A percentile compares a stretch with the other conserved stretches of the same genome.
Conservation (phyloP, 192 early-diverging fungal species). For the Linnemannia zychae region DNA sequence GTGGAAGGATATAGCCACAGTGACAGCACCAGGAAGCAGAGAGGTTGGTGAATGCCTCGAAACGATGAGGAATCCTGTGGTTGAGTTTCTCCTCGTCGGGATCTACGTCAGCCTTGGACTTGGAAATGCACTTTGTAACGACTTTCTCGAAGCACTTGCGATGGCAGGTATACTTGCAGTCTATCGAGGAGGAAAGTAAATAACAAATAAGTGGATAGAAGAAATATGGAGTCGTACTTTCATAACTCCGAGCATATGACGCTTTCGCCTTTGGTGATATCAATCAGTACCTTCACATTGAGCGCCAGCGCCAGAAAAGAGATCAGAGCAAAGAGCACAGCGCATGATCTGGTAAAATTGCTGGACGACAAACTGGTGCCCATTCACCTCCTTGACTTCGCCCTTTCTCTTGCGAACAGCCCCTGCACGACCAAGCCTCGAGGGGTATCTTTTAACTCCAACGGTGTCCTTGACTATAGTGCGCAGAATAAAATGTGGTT, state of each 20-base stretch:
- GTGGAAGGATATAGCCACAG: constrained; percentile 95
- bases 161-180: constrained; percentile 96
- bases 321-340: constrained; percentile 96
- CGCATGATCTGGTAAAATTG: constrained; percentile 98
- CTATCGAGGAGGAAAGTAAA: constrained; percentile 51
- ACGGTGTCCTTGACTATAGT: constrained; percentile 63
- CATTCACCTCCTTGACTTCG: constrained; percentile 87
- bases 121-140: constrained; percentile 91
- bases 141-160: constrained; percentile 89
- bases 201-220: constrained; percentile 1
- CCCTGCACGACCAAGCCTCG: constrained; percentile 78
- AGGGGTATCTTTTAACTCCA: constrained; percentile 66
- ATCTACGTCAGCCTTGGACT: constrained; percentile 72
- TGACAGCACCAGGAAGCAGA: constrained; percentile 97
- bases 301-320: constrained; percentile 91
- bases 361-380: constrained; percentile 93
- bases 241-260: background rate
- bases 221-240: background rate
- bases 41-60: constrained; percentile 86
- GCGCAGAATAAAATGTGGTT: background rate
- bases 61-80: constrained; percentile 97
- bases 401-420: constrained; percentile 87
- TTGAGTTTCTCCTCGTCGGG: constrained; percentile 80
- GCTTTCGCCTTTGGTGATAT: background rate
- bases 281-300: constrained; percentile 88